Evolutionary conservation across 1,284 basidiomycete genomes (phyloP).

Genomic region (Sporisorium scitamineum): DNA sequence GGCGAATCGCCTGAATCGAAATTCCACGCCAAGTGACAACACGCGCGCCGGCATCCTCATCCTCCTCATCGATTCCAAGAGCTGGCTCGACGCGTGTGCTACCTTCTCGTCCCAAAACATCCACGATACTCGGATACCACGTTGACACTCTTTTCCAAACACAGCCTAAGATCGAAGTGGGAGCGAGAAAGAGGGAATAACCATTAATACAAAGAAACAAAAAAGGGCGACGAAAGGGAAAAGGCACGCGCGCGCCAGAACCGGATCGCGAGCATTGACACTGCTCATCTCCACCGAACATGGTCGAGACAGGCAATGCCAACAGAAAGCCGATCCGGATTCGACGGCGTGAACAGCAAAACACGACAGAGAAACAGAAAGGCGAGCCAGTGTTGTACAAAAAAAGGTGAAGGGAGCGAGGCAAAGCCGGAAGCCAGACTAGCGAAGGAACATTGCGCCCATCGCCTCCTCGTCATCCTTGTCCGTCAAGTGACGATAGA

Average conservation of each 20-base stretch:
- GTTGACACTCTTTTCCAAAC: background rate
- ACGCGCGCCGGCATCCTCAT: constrained; percentile 7
- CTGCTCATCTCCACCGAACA: background rate
- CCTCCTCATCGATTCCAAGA: background rate
- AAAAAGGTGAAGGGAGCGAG: constrained; percentile 20
- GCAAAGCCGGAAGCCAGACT: constrained; percentile 26
- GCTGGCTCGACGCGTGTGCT: constrained; percentile 5
- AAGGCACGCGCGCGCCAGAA: constrained; percentile 19
- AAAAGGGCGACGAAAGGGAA: constrained; percentile 26
- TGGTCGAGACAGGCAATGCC: background rate
- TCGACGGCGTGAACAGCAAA: constrained; percentile 29
- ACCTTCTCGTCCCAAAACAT: constrained; percentile 4
- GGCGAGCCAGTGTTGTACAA: constrained; percentile 49
- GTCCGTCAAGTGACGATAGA: background rate
- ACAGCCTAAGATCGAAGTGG: background rate
- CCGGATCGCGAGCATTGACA: background rate
- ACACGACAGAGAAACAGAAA: constrained; percentile 33
- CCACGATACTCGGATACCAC: background rate
- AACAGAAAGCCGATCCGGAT: constrained; percentile 4
- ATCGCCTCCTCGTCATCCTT: background rate
- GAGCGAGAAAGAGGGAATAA: constrained; percentile 38
- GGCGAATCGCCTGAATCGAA: constrained; percentile 16
- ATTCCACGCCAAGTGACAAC: constrained; percentile 14
- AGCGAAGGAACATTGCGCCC: constrained; percentile 16
- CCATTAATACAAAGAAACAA: constrained; percentile 57